These are phyloP conservation scores for Diaporthe australafricana DNA, from an alignment of 2,329 filamentous ascomycete genomes.

Conservation along the genomic window DNA sequence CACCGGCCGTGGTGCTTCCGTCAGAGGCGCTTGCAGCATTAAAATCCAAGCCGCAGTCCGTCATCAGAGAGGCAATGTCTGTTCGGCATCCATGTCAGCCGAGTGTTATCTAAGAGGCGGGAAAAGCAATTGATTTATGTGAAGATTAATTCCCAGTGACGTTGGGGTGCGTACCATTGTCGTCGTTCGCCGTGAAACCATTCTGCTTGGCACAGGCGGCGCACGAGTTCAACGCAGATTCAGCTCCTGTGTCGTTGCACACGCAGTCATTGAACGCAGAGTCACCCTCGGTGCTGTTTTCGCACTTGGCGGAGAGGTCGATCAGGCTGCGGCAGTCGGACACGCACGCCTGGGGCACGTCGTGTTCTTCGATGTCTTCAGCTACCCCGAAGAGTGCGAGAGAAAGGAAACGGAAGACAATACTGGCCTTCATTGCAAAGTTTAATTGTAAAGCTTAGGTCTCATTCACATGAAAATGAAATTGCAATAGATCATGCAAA, in stretches of 20 bases:
- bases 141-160: too few species aligned
- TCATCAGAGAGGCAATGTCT: conserved; percentile 2
- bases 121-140: not conserved
- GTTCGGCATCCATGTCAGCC: not conserved
- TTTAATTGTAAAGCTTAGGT: too few species aligned
- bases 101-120: too few species aligned
- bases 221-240: not conserved
- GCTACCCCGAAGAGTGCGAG: not conserved
- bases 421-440: not conserved
- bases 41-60: not conserved
- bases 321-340: conserved; percentile 3
- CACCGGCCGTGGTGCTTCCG: not conserved
- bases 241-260: not conserved
- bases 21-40: not conserved
- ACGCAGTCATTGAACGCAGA: conserved; percentile 1
- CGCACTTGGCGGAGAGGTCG: not conserved
- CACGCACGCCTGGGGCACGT: not conserved
- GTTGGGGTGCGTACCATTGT: not conserved
- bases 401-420: not conserved
- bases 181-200: not conserved
- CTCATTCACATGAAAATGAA: not conserved
- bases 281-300: not conserved
- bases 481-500: not conserved
- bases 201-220: conserved; percentile 2
- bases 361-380: conserved; percentile 9